A percentile compares a stretch with the other conserved stretches of the same genome.
Conservation (phyloP, 2,329 filamentous ascomycete genomes). For the Fusarium tanahbumbuense region DNA sequence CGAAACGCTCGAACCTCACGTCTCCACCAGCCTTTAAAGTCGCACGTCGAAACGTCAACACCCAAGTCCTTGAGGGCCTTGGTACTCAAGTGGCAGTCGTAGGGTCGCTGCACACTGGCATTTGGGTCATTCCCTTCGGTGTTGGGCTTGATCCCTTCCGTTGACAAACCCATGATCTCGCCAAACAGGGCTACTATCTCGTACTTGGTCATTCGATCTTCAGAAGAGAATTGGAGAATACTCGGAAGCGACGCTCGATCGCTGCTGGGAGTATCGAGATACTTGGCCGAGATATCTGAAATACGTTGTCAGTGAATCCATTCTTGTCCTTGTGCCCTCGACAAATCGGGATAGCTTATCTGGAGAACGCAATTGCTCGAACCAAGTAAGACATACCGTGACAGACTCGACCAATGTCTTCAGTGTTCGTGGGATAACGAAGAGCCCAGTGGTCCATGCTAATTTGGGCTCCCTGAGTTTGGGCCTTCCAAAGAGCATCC, state of each 20-base stretch:
- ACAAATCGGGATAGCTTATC: background rate
- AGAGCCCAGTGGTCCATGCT: slow-evolving; percentile 89
- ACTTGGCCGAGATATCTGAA: slow-evolving; percentile 76
- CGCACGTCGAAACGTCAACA: slow-evolving; percentile 77
- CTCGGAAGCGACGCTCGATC: slow-evolving; percentile 68
- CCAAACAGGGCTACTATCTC: slow-evolving; percentile 84
- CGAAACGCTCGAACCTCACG: slow-evolving; percentile 70
- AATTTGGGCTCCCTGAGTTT: slow-evolving; percentile 70
- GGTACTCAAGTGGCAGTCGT: slow-evolving; percentile 89
- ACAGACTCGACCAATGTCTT: slow-evolving; percentile 84
- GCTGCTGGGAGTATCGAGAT: slow-evolving; percentile 62
- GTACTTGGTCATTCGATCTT: slow-evolving; percentile 89
- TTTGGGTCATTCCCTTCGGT: slow-evolving; percentile 78
- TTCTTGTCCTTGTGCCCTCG: background rate
- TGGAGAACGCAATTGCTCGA: background rate
- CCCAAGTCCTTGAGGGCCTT: slow-evolving; percentile 76
- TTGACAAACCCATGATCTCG: slow-evolving; percentile 80
- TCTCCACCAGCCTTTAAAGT: slow-evolving; percentile 87
- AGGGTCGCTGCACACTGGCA: slow-evolving; percentile 80
- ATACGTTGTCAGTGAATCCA: background rate
- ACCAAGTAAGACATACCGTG: slow-evolving; percentile 61
- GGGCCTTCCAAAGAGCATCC: slow-evolving; percentile 79
- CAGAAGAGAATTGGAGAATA: slow-evolving; percentile 86
- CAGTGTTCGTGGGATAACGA: slow-evolving; percentile 88
- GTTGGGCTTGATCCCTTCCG: slow-evolving; percentile 75